phyloP scores from a whole-genome alignment of 331 rosid genomes.

The Pyracantha coccinea region DNA sequence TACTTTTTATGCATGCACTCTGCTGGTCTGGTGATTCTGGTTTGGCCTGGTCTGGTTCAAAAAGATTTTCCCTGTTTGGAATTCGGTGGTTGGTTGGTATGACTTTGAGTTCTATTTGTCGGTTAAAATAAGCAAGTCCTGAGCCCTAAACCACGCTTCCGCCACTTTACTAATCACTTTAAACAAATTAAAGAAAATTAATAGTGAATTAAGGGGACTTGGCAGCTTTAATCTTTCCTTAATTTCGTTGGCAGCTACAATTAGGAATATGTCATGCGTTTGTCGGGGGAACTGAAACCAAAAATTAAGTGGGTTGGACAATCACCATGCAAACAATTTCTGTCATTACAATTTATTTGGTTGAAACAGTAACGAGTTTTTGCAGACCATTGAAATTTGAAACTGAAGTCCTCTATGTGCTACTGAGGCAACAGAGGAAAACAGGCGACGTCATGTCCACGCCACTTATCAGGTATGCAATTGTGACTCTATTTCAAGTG shows the following conservation, averaged over 20 bases:
- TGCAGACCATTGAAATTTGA: background rate
- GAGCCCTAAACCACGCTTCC: background rate
- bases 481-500: too few species aligned
- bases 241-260: background rate
- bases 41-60: background rate
- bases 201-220: background rate
- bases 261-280: too few species aligned
- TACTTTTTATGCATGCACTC: background rate
- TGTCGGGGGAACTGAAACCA: too few species aligned
- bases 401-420: background rate
- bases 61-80: background rate
- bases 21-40: background rate
- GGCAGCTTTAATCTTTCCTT: background rate
- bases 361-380: background rate
- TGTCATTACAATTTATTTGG: background rate
- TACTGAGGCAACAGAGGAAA: background rate
- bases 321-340: background rate
- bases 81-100: background rate
- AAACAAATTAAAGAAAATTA: too few species aligned
- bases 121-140: background rate
- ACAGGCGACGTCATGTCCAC: background rate
- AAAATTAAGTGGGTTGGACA: too few species aligned
- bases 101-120: constrained; percentile 13
- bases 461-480: background rate
- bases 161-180: background rate